Base-by-base conservation (phyloP, 306 rosid species). In the Corylus heterophylla region DNA sequence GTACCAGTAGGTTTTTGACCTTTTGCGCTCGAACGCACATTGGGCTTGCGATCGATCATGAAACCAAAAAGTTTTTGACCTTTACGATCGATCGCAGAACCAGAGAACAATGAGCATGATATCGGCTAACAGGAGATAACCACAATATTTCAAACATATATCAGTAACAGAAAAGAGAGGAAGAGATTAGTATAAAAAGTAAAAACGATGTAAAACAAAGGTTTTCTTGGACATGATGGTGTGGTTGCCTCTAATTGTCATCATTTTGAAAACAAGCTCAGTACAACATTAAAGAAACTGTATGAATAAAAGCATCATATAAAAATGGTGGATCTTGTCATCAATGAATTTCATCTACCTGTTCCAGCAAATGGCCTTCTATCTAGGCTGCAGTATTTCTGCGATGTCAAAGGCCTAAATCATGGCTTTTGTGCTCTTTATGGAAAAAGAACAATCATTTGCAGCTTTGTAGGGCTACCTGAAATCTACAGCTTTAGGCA, bases 161-260 rank as follows among this genome's bases (percentile, higher is more conserved):
- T 22, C 25, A 22, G 25, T 22, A 22, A 22, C 44, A 5, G 9
- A 7, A 42, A 55, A 55, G 22, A 18, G 12, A 42, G 25, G 54
- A 44, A 42, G 44, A 69, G 13, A 68, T 29, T 31, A 55, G 54
- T 64, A 31, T 64, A 35, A 68, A 62, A 71, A 25, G 52, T 16
- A 69, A 54, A 62, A 39, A 31, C 12, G 49, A 73, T n/a, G 47
- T 44, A 42, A 73, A 70, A 49, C 69, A 52, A 68, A 51, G 27
- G 4, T 42, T 68, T 39, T 68, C 18, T 49, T 18, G 7, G 12
- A 49, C 14, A 50, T 62, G 59, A 61, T 69, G 61, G 58, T 9
- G 71, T 20, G 67, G 14, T 51, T 62, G 44, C 8, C 12, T 20
- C 56, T 51, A 18, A 14, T 35, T 70, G 51, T 48, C 51, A 48